A percentile compares a stretch with the other conserved stretches of the same genome.
Evolutionary conservation across 2,329 filamentous ascomycete species (phyloP).

Genomic region (Aspergillus sp.): DNA sequence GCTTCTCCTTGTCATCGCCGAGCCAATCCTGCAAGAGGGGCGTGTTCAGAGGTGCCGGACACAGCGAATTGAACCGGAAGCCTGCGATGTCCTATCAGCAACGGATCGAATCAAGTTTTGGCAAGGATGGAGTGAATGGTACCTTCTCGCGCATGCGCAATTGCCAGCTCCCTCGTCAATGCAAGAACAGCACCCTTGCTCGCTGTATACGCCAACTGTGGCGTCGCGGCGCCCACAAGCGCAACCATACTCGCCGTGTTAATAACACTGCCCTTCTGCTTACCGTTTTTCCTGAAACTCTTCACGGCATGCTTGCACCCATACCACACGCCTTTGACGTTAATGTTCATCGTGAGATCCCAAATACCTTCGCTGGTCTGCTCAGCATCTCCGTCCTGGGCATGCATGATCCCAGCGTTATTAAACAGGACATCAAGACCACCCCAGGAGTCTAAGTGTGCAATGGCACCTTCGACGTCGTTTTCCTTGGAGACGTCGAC

Average conservation of each 20-base stretch:
- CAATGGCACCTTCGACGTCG: slow-evolving; percentile 73
- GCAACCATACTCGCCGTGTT: slow-evolving; percentile 91
- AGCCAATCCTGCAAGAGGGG: slow-evolving; percentile 91
- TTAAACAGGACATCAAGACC: slow-evolving; percentile 81
- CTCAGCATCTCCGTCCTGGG: slow-evolving; percentile 74
- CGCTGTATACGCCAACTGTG: slow-evolving; percentile 89
- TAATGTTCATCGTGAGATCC: slow-evolving; percentile 91
- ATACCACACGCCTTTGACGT: slow-evolving; percentile 96
- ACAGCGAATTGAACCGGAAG: slow-evolving; percentile 77
- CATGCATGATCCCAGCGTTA: slow-evolving; percentile 97
- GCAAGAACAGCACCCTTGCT: slow-evolving; percentile 91
- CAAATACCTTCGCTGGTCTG: slow-evolving; percentile 87
- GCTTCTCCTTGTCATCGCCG: slow-evolving; percentile 80
- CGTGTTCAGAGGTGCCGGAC: slow-evolving; percentile 85
- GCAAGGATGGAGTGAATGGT: slow-evolving; percentile 50
- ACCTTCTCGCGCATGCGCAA: slow-evolving; percentile 83
- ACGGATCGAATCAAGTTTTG: too few species aligned
- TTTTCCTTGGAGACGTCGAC: slow-evolving; percentile 81
- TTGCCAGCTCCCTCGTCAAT: slow-evolving; percentile 84
- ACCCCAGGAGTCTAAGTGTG: slow-evolving; percentile 77
- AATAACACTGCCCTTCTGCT: slow-evolving; percentile 79
- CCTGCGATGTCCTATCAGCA: too few species aligned
- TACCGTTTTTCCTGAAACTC: slow-evolving; percentile 74
- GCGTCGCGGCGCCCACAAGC: slow-evolving; percentile 80
- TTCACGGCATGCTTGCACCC: slow-evolving; percentile 89